Evolutionary conservation across 805 yeast species (phyloP).

Genomic region (Saturnispora besseyi): DNA sequence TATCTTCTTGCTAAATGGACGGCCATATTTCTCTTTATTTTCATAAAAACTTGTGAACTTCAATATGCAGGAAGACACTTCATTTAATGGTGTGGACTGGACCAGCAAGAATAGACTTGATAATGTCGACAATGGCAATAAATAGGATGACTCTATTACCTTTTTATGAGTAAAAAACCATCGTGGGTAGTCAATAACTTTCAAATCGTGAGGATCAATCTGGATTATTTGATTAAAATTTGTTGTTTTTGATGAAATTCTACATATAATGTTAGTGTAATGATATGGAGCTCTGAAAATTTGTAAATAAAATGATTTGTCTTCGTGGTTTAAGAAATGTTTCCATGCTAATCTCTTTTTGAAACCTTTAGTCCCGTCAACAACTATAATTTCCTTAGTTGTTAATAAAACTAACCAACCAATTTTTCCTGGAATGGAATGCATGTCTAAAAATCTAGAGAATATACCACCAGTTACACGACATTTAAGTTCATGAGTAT

Average conservation of each 20-base stretch:
- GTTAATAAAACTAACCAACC: slow-evolving; percentile 47
- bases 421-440: slow-evolving; percentile 17
- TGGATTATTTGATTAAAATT: slow-evolving; percentile 25
- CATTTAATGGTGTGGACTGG: slow-evolving; percentile 10
- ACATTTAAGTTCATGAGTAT: slow-evolving; percentile 22
- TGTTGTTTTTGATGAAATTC: slow-evolving; percentile 23
- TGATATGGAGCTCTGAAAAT: slow-evolving; percentile 13
- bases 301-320: slow-evolving; percentile 40
- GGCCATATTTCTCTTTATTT: slow-evolving; percentile 1
- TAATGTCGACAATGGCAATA: slow-evolving; percentile 5
- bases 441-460: slow-evolving; percentile 42
- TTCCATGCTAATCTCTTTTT: slow-evolving; percentile 59
- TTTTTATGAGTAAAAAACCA: slow-evolving; percentile 15
- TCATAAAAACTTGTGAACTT: slow-evolving; percentile 8
- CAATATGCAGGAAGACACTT: slow-evolving; percentile 15
- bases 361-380: slow-evolving; percentile 30
- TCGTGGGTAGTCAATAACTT: slow-evolving; percentile 19
- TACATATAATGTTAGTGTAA: slow-evolving; percentile 16
- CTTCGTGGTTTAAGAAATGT: slow-evolving; percentile 50
- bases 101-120: background rate
- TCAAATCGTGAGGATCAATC: slow-evolving; percentile 20
- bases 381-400: slow-evolving; percentile 53
- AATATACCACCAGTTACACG: slow-evolving; percentile 44
- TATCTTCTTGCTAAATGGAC: background rate
- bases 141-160: slow-evolving; percentile 14